Conservation (phyloP, 2,329 filamentous ascomycete genomes). For the Graphiopsis chlorocephala region DNA sequence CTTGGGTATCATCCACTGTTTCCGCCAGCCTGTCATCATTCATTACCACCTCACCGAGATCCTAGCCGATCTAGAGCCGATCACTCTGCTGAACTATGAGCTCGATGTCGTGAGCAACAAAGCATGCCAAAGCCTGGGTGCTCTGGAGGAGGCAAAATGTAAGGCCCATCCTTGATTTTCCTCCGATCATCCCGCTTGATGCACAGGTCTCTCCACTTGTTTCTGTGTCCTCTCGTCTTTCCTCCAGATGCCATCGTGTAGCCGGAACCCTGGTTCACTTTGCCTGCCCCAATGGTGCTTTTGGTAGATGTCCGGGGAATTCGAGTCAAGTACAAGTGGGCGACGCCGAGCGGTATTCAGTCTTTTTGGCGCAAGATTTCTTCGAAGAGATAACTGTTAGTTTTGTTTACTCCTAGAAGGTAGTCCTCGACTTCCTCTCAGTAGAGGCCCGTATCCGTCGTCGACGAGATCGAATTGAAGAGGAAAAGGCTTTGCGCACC, state of each 20-base stretch:
- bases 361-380: slow-evolving; percentile 17
- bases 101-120: not conserved
- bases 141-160: not conserved
- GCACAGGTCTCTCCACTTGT: not conserved
- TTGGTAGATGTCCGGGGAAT: not conserved
- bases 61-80: not conserved
- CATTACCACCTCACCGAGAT: not conserved
- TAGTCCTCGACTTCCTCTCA: slow-evolving; percentile 27
- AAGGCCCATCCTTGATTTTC: not conserved
- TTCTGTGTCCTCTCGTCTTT: not conserved
- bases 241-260: not conserved
- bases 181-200: not conserved
- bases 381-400: not conserved
- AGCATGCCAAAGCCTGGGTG: not conserved
- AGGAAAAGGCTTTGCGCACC: slow-evolving; percentile 55
- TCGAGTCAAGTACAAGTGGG: not conserved
- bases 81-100: not conserved
- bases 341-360: not conserved
- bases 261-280: not conserved
- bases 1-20: not conserved
- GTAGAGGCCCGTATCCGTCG: slow-evolving; percentile 52
- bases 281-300: not conserved
- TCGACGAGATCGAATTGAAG: slow-evolving; percentile 51
- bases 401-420: not conserved
- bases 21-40: not conserved